Evolutionary conservation across 1,284 basidiomycete species (phyloP).

Genomic region (Coriolopsis trogii): DNA sequence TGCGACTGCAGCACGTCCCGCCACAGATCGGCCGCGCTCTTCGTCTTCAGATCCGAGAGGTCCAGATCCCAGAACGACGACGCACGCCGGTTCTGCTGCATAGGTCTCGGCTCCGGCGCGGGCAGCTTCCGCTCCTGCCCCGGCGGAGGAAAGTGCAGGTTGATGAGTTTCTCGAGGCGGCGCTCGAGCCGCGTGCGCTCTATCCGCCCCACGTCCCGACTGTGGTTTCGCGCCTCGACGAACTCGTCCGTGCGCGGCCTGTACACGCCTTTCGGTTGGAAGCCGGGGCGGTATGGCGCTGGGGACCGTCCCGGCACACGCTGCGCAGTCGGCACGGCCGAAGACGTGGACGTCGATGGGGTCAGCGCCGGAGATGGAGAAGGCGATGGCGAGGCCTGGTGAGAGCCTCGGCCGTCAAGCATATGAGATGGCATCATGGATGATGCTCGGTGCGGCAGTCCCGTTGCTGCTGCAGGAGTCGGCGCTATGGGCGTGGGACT

Average conservation of each 20-base stretch:
- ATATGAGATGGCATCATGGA: slow-evolving; percentile 13
- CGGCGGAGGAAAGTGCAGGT: slow-evolving; percentile 74
- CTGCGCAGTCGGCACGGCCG: slow-evolving; percentile 23
- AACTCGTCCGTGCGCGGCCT: slow-evolving; percentile 81
- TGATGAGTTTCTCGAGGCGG: slow-evolving; percentile 84
- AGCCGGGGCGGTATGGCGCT: slow-evolving; percentile 78
- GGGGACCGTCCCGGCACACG: slow-evolving; percentile 31
- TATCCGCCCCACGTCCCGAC: slow-evolving; percentile 64
- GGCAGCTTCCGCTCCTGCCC: slow-evolving; percentile 30
- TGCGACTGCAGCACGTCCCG: slow-evolving; percentile 54
- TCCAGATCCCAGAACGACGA: slow-evolving; percentile 74
- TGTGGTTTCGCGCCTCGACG: slow-evolving; percentile 54
- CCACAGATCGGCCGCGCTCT: slow-evolving; percentile 67
- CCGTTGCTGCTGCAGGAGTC: slow-evolving; percentile 6
- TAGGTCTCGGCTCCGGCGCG: slow-evolving; percentile 23
- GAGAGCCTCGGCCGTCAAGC: slow-evolving; percentile 2
- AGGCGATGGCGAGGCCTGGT: slow-evolving; percentile 31
- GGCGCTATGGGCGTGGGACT: slow-evolving; percentile 13
- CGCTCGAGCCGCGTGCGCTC: slow-evolving; percentile 83
- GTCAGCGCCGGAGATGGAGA: slow-evolving; percentile 28
- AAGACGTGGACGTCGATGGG: slow-evolving; percentile 32
- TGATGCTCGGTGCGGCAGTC: slow-evolving; percentile 15
- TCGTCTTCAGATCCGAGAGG: slow-evolving; percentile 50
- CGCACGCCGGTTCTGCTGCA: slow-evolving; percentile 42
- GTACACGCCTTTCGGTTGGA: slow-evolving; percentile 79